Evolutionary conservation across 2,329 filamentous ascomycete genomes (phyloP).

Genomic region (Colletotrichum plurivorum): DNA sequence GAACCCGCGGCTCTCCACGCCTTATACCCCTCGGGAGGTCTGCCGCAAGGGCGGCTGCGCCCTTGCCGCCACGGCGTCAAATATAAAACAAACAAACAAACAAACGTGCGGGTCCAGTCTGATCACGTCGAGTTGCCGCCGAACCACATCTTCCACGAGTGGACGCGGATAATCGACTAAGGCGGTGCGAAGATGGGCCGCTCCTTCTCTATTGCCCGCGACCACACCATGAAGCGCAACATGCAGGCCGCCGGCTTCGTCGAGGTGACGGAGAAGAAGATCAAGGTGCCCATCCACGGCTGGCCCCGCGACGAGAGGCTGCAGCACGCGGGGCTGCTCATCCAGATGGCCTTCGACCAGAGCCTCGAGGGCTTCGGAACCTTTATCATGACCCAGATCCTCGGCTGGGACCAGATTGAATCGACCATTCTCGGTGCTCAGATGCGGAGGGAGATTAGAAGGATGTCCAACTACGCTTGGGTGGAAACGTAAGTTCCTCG

Average conservation of each 20-base stretch:
- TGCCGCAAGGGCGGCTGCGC: too few relatives aligned
- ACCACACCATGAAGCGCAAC: conserved; percentile 41
- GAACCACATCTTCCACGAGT: conserved; percentile 46
- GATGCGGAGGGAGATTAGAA: conserved; percentile 42
- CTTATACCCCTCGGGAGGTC: too few relatives aligned
- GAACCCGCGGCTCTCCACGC: too few relatives aligned
- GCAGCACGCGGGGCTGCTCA: conserved; percentile 39
- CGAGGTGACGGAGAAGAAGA: conserved; percentile 38
- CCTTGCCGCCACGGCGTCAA: too few relatives aligned
- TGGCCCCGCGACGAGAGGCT: conserved; percentile 41
- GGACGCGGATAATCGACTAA: conserved; percentile 44
- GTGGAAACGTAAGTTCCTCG: too few relatives aligned
- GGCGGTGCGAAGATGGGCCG: conserved; percentile 45
- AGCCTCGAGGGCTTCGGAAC: conserved; percentile 48
- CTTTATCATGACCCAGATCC: conserved; percentile 47
- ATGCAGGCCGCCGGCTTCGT: conserved; percentile 47
- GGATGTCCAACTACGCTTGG: conserved; percentile 24
- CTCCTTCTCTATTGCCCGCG: conserved; percentile 42
- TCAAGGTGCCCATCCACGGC: conserved; percentile 41
- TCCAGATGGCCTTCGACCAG: conserved; percentile 44
- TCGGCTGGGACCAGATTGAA: conserved; percentile 45
- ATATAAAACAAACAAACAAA: too few relatives aligned
- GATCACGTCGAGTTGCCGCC: conserved; percentile 45
- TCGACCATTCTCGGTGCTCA: conserved; percentile 44
- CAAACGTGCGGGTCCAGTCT: conserved; percentile 42